phyloP scores from a whole-genome alignment of 495 filamentous ascomycete species.

The Penicillium cataractarum region DNA sequence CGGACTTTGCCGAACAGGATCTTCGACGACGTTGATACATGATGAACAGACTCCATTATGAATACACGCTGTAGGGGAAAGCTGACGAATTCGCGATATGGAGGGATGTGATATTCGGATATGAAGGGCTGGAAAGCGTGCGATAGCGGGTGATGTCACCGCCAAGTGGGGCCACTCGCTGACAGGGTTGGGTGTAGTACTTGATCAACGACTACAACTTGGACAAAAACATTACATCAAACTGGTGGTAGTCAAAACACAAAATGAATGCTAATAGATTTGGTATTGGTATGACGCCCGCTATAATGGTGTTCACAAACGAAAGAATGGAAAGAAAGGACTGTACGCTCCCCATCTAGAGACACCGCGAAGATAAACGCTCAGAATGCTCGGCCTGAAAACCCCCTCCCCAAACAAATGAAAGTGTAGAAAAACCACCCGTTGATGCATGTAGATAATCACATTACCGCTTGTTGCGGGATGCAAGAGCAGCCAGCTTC shows the following conservation, averaged over 20 bases:
- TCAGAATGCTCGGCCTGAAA: conserved; percentile 35
- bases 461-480: conserved; percentile 35
- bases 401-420: conserved; percentile 20
- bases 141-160: conserved; percentile 49
- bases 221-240: background rate
- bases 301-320: conserved; percentile 28
- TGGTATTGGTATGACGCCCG: conserved; percentile 35
- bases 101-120: conserved; percentile 19
- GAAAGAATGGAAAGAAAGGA: conserved; percentile 22
- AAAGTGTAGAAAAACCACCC: conserved; percentile 22
- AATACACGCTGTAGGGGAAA: background rate
- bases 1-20: conserved; percentile 79
- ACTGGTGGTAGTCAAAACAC: background rate
- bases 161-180: conserved; percentile 33
- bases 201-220: conserved; percentile 10
- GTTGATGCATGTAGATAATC: conserved; percentile 2
- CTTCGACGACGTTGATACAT: conserved; percentile 62
- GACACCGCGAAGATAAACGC: conserved; percentile 36
- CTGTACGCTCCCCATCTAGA: conserved; percentile 34
- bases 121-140: conserved; percentile 12
- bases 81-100: background rate
- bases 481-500: conserved; percentile 52
- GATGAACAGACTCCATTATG: conserved; percentile 47
- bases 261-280: conserved; percentile 18
- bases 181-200: conserved; percentile 10